phyloP scores from a whole-genome alignment of 257 asterid genomes.

The Anisodus acutangulus region DNA sequence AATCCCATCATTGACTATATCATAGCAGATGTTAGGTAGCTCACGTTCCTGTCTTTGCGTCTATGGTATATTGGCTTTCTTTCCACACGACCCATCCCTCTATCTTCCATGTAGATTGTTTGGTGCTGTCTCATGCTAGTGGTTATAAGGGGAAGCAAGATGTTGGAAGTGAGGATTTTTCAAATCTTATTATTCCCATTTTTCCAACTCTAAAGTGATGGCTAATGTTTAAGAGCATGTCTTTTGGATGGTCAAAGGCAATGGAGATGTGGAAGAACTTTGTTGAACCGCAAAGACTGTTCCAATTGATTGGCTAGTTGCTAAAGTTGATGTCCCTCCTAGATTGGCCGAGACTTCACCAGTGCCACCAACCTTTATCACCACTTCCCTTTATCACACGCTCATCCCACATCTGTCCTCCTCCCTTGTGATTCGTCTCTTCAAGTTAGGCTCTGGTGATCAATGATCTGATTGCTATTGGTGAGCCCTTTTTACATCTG shows the following conservation, averaged over 20 bases:
- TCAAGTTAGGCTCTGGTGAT: not conserved
- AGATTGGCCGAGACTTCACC: not conserved
- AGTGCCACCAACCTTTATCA: not conserved
- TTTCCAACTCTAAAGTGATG: not conserved
- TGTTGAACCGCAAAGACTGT: not conserved
- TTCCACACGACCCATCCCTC: not conserved
- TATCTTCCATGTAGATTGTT: not conserved
- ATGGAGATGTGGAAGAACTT: constrained; percentile 2
- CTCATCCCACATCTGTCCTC: not conserved
- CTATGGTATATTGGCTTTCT: not conserved
- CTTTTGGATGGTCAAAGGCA: not conserved
- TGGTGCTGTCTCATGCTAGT: not conserved
- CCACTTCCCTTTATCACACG: not conserved
- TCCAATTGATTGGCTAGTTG: not conserved
- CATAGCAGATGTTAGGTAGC: not conserved
- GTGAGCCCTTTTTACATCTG: not conserved
- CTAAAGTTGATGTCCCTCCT: not conserved
- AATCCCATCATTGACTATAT: not conserved
- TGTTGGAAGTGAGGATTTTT: not conserved
- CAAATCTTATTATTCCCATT: not conserved
- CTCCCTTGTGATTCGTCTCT: not conserved
- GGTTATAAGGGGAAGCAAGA: not conserved
- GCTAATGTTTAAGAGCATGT: not conserved
- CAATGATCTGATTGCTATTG: not conserved
- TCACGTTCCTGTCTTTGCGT: not conserved